A percentile compares a stretch with the other conserved stretches of the same genome.
These are phyloP conservation scores for Hypoxylon sp. DNA, from an alignment of 2,329 filamentous ascomycete genomes.

Conservation along the genomic window DNA sequence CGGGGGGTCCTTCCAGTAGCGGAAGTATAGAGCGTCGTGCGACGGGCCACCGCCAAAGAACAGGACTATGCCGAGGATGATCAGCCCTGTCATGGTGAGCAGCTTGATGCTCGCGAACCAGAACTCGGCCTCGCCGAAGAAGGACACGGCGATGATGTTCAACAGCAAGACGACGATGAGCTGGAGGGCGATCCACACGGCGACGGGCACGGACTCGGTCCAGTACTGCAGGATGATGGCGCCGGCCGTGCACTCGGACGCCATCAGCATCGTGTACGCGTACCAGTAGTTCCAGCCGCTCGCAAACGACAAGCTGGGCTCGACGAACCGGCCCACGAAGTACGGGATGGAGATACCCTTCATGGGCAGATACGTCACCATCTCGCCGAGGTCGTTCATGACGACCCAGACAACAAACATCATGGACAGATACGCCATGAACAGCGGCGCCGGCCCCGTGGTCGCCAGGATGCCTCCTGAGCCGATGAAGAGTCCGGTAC, in stretches of 20 bases:
- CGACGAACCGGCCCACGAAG: slow-evolving; percentile 64
- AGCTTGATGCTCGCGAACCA: slow-evolving; percentile 69
- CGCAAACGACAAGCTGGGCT: slow-evolving; percentile 64
- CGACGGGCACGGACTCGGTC: slow-evolving; percentile 60
- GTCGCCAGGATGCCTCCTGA: slow-evolving; percentile 64
- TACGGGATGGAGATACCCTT: slow-evolving; percentile 66
- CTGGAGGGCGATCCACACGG: slow-evolving; percentile 68
- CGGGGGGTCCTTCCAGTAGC: slow-evolving; percentile 57
- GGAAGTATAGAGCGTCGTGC: slow-evolving; percentile 59
- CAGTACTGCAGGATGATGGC: slow-evolving; percentile 69
- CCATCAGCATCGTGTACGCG: slow-evolving; percentile 65
- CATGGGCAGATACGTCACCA: slow-evolving; percentile 63
- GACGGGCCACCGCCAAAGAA: slow-evolving; percentile 64
- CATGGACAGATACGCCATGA: slow-evolving; percentile 72
- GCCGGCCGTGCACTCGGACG: slow-evolving; percentile 65
- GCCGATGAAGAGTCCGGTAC: slow-evolving; percentile 71
- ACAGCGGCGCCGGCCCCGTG: slow-evolving; percentile 70
- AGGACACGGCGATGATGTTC: slow-evolving; percentile 64
- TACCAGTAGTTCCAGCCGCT: slow-evolving; percentile 71
- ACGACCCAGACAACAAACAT: slow-evolving; percentile 62
- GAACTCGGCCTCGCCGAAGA: slow-evolving; percentile 70
- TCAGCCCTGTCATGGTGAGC: slow-evolving; percentile 64
- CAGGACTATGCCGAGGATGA: slow-evolving; percentile 64
- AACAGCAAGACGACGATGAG: slow-evolving; percentile 61
- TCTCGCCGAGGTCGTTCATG: slow-evolving; percentile 65